These are phyloP conservation scores for Salvia rosmarinus DNA, from an alignment of 257 asterid genomes.

Conservation along the genomic window DNA sequence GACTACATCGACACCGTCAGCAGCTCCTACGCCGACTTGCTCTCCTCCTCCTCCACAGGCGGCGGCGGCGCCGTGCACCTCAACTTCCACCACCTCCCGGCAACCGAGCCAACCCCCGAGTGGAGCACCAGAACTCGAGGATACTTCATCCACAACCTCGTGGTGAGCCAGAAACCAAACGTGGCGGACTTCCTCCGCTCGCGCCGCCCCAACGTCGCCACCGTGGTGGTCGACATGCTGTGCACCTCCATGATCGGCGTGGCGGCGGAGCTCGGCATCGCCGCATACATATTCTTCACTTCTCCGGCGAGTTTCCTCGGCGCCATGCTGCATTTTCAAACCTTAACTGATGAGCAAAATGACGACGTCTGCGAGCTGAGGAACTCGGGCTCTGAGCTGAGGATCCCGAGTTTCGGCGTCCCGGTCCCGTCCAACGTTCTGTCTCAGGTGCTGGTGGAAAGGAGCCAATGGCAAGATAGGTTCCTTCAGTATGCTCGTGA, in stretches of 20 bases:
- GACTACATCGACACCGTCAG: constrained; percentile 59
- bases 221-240: constrained; percentile 65
- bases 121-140: constrained; percentile 71
- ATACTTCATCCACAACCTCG: constrained; percentile 52
- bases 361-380: constrained; percentile 44
- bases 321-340: constrained; percentile 61
- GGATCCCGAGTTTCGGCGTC: constrained; percentile 47
- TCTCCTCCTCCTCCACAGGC: constrained; percentile 37
- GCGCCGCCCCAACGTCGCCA: constrained; percentile 23
- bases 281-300: constrained; percentile 58
- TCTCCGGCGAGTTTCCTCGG: constrained; percentile 69
- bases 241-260: constrained; percentile 62
- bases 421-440: constrained; percentile 50
- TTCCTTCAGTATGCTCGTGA: constrained; percentile 59
- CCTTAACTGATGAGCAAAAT: constrained; percentile 54
- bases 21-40: constrained; percentile 49
- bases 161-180: constrained; percentile 48
- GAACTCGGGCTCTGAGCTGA: constrained; percentile 32
- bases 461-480: constrained; percentile 49
- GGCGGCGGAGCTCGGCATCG: constrained; percentile 49
- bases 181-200: constrained; percentile 45
- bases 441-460: constrained; percentile 50
- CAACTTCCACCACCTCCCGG: constrained; percentile 55
- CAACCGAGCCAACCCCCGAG: constrained; percentile 50
- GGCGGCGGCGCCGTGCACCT: constrained; percentile 28